Conservation (phyloP, 2,329 filamentous ascomycete species). For the Lithohypha guttulata region DNA sequence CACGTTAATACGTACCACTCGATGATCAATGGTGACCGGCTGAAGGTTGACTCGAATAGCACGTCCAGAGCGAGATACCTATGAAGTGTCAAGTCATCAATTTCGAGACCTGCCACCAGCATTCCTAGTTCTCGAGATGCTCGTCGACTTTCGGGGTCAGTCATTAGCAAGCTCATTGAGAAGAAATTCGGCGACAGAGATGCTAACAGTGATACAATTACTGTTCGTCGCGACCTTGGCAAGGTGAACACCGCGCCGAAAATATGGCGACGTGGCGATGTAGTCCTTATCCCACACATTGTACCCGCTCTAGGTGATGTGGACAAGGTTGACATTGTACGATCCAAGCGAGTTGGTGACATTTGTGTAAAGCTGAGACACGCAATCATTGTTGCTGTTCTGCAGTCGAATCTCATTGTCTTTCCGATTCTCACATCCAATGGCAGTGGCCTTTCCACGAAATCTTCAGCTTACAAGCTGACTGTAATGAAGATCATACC, state of each 20-base stretch:
- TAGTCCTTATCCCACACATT: background rate
- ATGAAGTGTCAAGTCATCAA: too few relatives aligned
- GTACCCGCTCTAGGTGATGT: background rate
- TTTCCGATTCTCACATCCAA: background rate
- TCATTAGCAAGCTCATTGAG: too few relatives aligned
- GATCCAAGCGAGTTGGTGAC: background rate
- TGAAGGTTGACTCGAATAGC: too few relatives aligned
- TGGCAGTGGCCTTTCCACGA: background rate
- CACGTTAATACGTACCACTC: too few relatives aligned
- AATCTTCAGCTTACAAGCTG: background rate
- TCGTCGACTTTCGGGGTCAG: too few relatives aligned
- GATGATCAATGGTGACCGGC: too few relatives aligned
- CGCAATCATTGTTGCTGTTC: background rate
- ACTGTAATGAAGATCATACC: background rate
- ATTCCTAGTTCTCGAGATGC: too few relatives aligned
- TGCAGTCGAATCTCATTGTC: background rate
- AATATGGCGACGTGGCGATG: background rate
- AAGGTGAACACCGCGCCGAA: background rate
- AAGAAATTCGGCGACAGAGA: too few relatives aligned
- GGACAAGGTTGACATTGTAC: background rate
- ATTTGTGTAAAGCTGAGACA: background rate
- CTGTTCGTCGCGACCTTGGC: background rate
- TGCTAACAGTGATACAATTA: conserved; percentile 3
- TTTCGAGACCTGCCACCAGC: too few relatives aligned
- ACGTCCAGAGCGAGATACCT: too few relatives aligned